Evolutionary conservation across 2,329 filamentous ascomycete species (phyloP).

Genomic region (Rhynchosporium graminicola): DNA sequence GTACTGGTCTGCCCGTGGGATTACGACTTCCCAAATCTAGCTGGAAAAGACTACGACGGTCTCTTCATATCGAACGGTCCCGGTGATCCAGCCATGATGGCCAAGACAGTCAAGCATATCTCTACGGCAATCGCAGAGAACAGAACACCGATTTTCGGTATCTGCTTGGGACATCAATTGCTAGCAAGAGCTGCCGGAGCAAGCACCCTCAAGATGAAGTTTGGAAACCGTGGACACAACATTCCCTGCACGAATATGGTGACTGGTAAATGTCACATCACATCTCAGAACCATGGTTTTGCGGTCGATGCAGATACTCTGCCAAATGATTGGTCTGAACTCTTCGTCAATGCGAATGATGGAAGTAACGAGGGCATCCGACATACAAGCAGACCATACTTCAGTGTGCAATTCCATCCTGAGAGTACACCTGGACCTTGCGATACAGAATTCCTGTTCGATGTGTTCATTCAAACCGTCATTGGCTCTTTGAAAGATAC

Average conservation of each 20-base stretch:
- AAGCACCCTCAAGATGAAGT: slow-evolving; percentile 94
- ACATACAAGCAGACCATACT: slow-evolving; percentile 82
- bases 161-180: slow-evolving; percentile 93
- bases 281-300: slow-evolving; percentile 97
- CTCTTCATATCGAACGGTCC: slow-evolving; percentile 98
- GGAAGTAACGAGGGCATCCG: slow-evolving; percentile 97
- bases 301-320: slow-evolving; percentile 83
- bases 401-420: slow-evolving; percentile 99
- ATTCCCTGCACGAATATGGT: slow-evolving; percentile 96
- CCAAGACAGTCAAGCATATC: slow-evolving; percentile 78
- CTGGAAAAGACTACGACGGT: slow-evolving; percentile 86
- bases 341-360: slow-evolving; percentile 98
- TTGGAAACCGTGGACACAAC: slow-evolving; percentile 97
- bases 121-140: slow-evolving; percentile 73
- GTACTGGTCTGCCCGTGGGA: slow-evolving; percentile 96
- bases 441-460: slow-evolving; percentile 95
- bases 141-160: slow-evolving; percentile 88
- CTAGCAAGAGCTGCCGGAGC: slow-evolving; percentile 87
- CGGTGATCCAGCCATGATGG: slow-evolving; percentile 87
- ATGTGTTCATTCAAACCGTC: slow-evolving; percentile 91
- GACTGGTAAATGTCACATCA: slow-evolving; percentile 97
- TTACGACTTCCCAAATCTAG: slow-evolving; percentile 79
- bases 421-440: slow-evolving; percentile 94
- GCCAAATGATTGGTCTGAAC: slow-evolving; percentile 80
- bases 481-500: slow-evolving; percentile 67